phyloP scores from a whole-genome alignment of 2,329 filamentous ascomycete species.

The Huntiella savannae region DNA sequence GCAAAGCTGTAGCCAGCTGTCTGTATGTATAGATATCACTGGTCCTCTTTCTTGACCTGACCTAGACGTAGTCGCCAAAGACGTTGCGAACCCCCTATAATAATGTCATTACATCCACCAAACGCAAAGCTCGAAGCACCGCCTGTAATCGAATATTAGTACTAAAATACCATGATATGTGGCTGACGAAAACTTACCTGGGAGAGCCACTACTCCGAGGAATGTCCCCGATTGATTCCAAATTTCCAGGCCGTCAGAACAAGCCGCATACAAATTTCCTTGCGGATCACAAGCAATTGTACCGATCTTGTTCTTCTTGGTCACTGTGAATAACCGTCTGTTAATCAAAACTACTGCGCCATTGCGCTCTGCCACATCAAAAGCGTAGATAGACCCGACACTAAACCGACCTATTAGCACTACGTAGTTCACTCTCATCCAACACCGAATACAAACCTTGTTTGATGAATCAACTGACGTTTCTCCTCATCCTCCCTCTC shows the following conservation, averaged over 20 bases:
- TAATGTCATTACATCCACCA: constrained; percentile 7
- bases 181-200: constrained; percentile 15
- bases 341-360: constrained; percentile 25
- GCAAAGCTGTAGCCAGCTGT: not conserved
- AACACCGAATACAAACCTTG: not conserved
- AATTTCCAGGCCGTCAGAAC: constrained; percentile 29
- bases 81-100: constrained; percentile 6
- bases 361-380: constrained; percentile 17
- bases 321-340: constrained; percentile 30
- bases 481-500: constrained; percentile 17
- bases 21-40: not conserved
- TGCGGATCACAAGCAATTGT: constrained; percentile 19
- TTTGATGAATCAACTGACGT: not conserved
- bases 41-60: not conserved
- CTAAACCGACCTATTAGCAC: constrained; percentile 15
- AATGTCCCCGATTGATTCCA: constrained; percentile 27
- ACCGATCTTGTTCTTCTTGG: constrained; percentile 19
- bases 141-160: constrained; percentile 5
- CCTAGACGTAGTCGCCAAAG: constrained; percentile 9
- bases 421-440: constrained; percentile 13
- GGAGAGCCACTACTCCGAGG: constrained; percentile 25
- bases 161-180: not conserved
- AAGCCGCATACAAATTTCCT: constrained; percentile 31
- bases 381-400: constrained; percentile 18
- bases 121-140: constrained; percentile 10